Percentiles rank a stretch among this genome's conserved stretches.
These are phyloP conservation scores for Jatropha podagrica DNA, from an alignment of 441 rosid species.

Conservation along the genomic window DNA sequence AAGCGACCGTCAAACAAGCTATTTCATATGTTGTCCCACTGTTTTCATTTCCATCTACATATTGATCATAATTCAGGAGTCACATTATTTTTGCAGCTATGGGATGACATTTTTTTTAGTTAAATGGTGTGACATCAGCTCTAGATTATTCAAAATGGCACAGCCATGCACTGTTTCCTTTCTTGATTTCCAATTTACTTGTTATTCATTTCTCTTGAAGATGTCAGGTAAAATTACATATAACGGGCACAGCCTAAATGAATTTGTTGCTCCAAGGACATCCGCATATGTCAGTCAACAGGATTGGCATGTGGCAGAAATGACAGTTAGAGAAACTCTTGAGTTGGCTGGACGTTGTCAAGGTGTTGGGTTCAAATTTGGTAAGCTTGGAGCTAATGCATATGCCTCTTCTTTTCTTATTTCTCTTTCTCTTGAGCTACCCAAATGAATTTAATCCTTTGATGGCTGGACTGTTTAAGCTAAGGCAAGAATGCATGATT, in stretches of 20 bases:
- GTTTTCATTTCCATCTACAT: background rate
- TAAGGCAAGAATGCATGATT: conserved; percentile 6
- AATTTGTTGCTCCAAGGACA: conserved; percentile 93
- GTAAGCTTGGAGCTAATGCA: conserved; percentile 41
- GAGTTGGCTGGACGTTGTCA: conserved; percentile 94
- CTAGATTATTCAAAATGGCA: background rate
- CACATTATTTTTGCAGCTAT: background rate
- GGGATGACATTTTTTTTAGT: background rate
- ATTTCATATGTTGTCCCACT: background rate
- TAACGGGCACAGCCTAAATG: conserved; percentile 73
- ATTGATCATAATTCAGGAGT: background rate
- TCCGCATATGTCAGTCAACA: conserved; percentile 96
- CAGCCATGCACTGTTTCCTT: background rate
- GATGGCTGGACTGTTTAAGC: background rate
- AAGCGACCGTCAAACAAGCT: background rate
- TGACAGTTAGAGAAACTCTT: conserved; percentile 90
- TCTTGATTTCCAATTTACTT: background rate
- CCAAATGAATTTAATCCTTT: background rate
- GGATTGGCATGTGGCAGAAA: conserved; percentile 93
- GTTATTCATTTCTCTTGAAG: conserved; percentile 38
- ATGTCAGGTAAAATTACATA: conserved; percentile 77
- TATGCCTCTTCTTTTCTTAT: background rate
- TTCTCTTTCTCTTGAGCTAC: background rate
- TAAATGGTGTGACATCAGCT: background rate
- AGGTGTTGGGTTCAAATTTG: conserved; percentile 94